phyloP scores from a whole-genome alignment of 805 yeast genomes.

The Tetrapisispora arboricola region DNA sequence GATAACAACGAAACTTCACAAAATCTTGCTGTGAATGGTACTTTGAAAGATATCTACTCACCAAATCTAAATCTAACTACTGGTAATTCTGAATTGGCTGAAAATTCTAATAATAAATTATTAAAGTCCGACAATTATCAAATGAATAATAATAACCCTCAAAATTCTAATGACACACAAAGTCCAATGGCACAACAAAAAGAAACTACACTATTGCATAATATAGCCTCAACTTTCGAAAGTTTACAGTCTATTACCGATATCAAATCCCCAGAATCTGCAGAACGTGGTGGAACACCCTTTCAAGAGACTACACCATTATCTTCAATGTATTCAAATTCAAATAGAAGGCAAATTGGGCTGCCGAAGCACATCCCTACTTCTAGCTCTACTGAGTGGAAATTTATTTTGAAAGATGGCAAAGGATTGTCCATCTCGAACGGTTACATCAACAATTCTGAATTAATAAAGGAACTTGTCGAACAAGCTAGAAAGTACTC shows the following conservation, averaged over 20 bases:
- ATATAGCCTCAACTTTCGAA: constrained; percentile 2
- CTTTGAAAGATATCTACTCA: too few species aligned
- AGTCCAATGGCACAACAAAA: background rate
- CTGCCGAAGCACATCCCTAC: constrained; percentile 1
- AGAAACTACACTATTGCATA: background rate
- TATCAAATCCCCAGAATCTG: constrained; percentile 3
- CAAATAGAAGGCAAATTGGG: background rate
- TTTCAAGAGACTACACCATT: background rate
- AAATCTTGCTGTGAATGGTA: too few species aligned
- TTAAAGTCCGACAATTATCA: too few species aligned
- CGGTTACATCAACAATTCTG: constrained; percentile 45
- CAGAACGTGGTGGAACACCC: background rate
- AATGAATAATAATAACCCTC: background rate
- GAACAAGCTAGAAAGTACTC: constrained; percentile 49
- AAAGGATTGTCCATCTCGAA: constrained; percentile 36
- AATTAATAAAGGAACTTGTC: constrained; percentile 45
- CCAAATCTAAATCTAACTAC: too few species aligned
- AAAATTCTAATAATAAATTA: too few species aligned
- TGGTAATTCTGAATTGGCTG: too few species aligned
- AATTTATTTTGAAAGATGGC: constrained; percentile 41
- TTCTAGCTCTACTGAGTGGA: constrained; percentile 45
- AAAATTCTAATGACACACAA: background rate
- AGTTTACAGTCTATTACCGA: background rate
- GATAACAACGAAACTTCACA: too few species aligned
- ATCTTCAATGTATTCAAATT: background rate